phyloP scores from a whole-genome alignment of 495 filamentous ascomycete genomes.

The Lophium mytilinum region DNA sequence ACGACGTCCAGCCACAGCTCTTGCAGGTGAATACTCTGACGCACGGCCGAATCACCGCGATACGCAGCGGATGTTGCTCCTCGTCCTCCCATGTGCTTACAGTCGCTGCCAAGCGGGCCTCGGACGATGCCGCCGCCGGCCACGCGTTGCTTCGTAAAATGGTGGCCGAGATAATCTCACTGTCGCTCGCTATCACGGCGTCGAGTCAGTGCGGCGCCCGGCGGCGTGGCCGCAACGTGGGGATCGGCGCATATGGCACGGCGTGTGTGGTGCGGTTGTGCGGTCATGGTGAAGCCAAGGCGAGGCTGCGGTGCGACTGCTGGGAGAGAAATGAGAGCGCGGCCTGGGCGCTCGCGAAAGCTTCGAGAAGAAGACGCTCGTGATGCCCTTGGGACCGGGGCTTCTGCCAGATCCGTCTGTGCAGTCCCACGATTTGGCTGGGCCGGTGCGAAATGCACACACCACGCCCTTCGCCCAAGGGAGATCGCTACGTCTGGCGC shows the following conservation, averaged over 20 bases:
- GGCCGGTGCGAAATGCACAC: background rate
- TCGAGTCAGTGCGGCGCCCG: background rate
- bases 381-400: background rate
- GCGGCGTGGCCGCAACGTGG: background rate
- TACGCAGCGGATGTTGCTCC: background rate
- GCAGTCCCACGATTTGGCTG: constrained; percentile 16
- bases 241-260: background rate
- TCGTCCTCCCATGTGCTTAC: no score
- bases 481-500: no score
- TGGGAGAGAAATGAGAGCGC: no score
- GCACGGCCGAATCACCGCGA: background rate
- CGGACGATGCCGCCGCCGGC: no score
- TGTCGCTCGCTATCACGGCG: background rate
- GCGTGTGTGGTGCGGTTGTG: background rate
- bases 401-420: constrained; percentile 24
- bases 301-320: no score
- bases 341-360: no score
- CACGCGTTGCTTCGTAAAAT: no score
- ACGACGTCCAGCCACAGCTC: background rate
- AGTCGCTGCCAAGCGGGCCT: no score
- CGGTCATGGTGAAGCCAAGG: no score
- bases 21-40: background rate
- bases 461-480: no score
- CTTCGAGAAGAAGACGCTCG: no score
- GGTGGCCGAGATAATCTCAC: no score